Base-by-base conservation (phyloP, 768 basidiomycete species). In the Macrolepiota dolichaula region DNA sequence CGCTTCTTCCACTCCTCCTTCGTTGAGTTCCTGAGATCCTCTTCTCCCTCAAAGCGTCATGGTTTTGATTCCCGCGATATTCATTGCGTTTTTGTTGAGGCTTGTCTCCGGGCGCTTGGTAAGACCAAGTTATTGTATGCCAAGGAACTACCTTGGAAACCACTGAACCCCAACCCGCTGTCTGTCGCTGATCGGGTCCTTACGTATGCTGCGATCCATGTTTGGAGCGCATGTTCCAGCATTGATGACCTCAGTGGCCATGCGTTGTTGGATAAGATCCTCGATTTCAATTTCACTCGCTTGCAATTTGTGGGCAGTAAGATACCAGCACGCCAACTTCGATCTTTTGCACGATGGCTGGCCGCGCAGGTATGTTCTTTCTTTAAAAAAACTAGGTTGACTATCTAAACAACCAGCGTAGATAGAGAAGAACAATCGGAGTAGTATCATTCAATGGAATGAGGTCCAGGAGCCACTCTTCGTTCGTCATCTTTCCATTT, bases 1-100 rank as follows among this genome's bases (percentile, higher is more conserved):
- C 56, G 32, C 5, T 57, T 57, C 32, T 49, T 57, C 19, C 56
- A 57, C 35, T 7, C 56, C 12, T 57, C 56, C 1, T 57, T 57
- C 12, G 46, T 22, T 4, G 56, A 49, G 12, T 57, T 49, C 32
- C 38, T 44, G 19, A 44, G 19, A n/a, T n/a, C 17, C 42, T 19
- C 42, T 44, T 44, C 42, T 44, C 13, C n/a, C 5, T 44, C 42
- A 44, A 17, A 13, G 42, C 19, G n/a, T n/a, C 19, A n/a, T n/a
- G 12, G n/a, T 1, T 24, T 59, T 4, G 3, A 51, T 6, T 37
- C 24, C 7, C 22, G 36, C 24, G 27, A 44, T 25, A 22, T 59
- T 12, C 58, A 59, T 24, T 36, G 40, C 12, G n/a, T 44, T 27
- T 52, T 52, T 12, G 58, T 51, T 2, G 36, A 52, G 32, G 50